Conservation (phyloP, 2,329 filamentous ascomycete genomes). For the Aspergillus tubingensis region DNA sequence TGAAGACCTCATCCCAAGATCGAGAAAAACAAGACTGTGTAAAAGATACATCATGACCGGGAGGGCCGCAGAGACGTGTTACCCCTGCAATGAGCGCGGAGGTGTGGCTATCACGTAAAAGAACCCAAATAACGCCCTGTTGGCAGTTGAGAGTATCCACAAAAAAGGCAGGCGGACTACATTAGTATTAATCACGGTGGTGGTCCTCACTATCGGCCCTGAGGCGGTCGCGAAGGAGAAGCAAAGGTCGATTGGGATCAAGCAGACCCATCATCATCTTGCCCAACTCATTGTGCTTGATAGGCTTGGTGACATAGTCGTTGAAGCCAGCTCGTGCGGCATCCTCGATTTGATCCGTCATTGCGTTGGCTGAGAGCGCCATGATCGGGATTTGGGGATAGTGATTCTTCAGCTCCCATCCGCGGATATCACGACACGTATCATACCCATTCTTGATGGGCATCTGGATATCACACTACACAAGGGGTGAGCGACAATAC, state of each 20-base stretch:
- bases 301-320: slow-evolving; percentile 53
- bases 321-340: slow-evolving; percentile 51
- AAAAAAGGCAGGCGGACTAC: background rate
- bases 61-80: background rate
- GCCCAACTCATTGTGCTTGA: slow-evolving; percentile 52
- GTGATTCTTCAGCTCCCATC: slow-evolving; percentile 49
- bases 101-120: background rate
- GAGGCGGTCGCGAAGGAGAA: slow-evolving; percentile 46
- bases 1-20: slow-evolving; percentile 17
- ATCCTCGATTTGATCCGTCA: slow-evolving; percentile 52
- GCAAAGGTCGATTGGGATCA: slow-evolving; percentile 44
- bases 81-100: background rate
- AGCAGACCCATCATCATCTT: slow-evolving; percentile 54
- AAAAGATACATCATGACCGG: slow-evolving; percentile 17
- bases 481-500: background rate
- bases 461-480: slow-evolving; percentile 54
- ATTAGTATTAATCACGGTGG: slow-evolving; percentile 17
- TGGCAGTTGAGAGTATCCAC: background rate
- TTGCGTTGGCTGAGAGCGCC: slow-evolving; percentile 53
- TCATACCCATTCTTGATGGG: slow-evolving; percentile 53
- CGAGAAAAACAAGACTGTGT: slow-evolving; percentile 14
- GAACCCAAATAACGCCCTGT: background rate
- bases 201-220: slow-evolving; percentile 24
- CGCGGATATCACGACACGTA: slow-evolving; percentile 49
- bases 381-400: slow-evolving; percentile 52